Evolutionary conservation across 306 rosid genomes (phyloP), one percentile per base, ranked within the genome.

Genomic region (Cercis canadensis): DNA sequence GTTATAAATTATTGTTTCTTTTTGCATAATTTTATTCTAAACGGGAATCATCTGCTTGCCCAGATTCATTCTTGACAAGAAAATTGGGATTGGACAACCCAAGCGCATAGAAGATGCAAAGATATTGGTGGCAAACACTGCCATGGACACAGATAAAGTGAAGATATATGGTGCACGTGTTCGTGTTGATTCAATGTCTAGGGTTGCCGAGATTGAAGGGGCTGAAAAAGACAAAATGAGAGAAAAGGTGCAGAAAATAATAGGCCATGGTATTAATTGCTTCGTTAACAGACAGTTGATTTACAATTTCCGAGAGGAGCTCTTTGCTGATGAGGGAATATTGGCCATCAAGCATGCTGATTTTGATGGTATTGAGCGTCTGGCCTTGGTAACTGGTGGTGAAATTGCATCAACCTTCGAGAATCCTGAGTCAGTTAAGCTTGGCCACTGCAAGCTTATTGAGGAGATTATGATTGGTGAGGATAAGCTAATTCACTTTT

Each of bases 331-430:
- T 86, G 92, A 88, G 0, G 97, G 99, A 83, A 82, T 95, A 52
- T 92, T 94, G 52, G 96, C 99, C 5, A 95, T 95, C 84, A 96
- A 95, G 88, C 97, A 95, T 82, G 99, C 99, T 78, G 99, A 91
- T 87, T 91, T 95, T 77, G 99, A 89, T 81, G 99, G 96, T 70
- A 87, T 91, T 62, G 99, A 90, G 82, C 96, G 92, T 31, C 74
- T 91, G 79, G 97, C 89, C 31, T 74, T 95, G 59, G 99, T 95
- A 46, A 89, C 97, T 71, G 97, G 96, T 50, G 99, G 96, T 75
- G 96, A 95, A 57, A 95, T 95, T 83, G 97, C 96, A 11, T 91
- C 97, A 57, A 87, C 99, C 13, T 95, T 91, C 76, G 97, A 95
- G 87, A 95, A 92, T 58, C 97, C 97, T 0, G 97, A 92, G 78